Conservation (phyloP, 2,329 filamentous ascomycete species). For the Metarhizium brunneum region DNA sequence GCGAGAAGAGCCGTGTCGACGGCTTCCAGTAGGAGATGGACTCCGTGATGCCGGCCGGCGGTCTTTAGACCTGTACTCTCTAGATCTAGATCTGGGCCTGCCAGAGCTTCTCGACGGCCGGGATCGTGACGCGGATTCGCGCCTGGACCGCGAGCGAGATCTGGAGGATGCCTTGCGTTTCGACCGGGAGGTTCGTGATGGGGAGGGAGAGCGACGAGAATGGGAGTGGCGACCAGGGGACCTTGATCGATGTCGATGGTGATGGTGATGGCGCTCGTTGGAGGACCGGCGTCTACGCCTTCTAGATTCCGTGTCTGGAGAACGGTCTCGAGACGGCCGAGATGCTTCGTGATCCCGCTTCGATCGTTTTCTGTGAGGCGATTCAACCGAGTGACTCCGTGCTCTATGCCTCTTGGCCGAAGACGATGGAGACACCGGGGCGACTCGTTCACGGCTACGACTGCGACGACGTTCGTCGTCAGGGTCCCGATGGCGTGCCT, state of each 20-base stretch:
- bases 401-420: constrained; percentile 33
- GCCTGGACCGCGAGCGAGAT: constrained; percentile 16
- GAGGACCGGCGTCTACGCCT: constrained; percentile 23
- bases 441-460: constrained; percentile 24
- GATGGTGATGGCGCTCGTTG: constrained; percentile 19
- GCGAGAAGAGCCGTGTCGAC: constrained; percentile 3
- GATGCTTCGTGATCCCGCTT: constrained; percentile 27
- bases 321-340: constrained; percentile 28
- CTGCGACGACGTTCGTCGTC: constrained; percentile 24
- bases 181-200: constrained; percentile 11
- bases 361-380: constrained; percentile 30
- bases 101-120: not conserved
- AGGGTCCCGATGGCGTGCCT: constrained; percentile 19
- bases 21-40: constrained; percentile 6
- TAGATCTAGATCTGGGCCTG: not conserved
- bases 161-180: constrained; percentile 14
- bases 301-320: constrained; percentile 24
- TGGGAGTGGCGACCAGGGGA: constrained; percentile 21
- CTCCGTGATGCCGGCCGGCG: constrained; percentile 6
- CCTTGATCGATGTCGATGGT: constrained; percentile 6
- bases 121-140: constrained; percentile 1
- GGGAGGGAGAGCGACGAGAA: constrained; percentile 19
- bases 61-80: constrained; percentile 2
- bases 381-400: constrained; percentile 28
- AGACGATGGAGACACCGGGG: constrained; percentile 25